These are phyloP conservation scores for Fraxinus baroniana DNA, from an alignment of 305 asterid species.

Conservation along the genomic window DNA sequence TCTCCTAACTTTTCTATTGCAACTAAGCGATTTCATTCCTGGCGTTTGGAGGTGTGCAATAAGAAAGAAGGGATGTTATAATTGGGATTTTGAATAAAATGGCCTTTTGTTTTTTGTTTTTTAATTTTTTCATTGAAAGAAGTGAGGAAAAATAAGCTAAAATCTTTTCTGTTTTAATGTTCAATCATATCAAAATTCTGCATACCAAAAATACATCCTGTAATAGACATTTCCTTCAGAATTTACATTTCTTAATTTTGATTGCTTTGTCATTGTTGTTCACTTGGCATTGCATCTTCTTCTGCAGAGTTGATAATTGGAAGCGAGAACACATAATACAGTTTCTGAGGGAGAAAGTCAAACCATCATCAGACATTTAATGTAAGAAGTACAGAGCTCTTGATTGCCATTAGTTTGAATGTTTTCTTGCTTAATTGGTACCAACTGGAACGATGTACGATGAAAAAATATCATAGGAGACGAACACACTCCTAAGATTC, in stretches of 20 bases:
- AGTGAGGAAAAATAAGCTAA: background rate
- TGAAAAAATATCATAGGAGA: background rate
- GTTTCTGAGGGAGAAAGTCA: conserved; percentile 65
- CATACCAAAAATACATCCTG: background rate
- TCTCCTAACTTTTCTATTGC: too few species aligned
- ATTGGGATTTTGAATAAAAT: too few species aligned
- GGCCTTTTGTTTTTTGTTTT: too few species aligned
- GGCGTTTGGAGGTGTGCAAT: too few species aligned
- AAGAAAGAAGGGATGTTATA: too few species aligned
- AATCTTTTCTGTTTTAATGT: background rate
- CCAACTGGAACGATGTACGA: background rate
- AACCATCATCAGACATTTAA: conserved; percentile 43
- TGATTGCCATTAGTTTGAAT: background rate
- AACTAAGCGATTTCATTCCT: too few species aligned
- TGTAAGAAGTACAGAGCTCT: background rate
- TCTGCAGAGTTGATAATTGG: conserved; percentile 72
- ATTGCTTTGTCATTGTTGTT: background rate
- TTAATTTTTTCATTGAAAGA: too few species aligned
- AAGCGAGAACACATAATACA: conserved; percentile 75
- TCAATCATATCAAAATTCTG: background rate
- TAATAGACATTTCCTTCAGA: background rate
- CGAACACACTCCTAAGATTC: background rate
- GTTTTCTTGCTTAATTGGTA: background rate
- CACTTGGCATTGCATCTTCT: background rate
- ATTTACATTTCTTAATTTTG: background rate